Evolutionary conservation across 768 basidiomycete species (phyloP), one percentile per base, ranked within the genome.

Genomic region (Grammothele lineata): DNA sequence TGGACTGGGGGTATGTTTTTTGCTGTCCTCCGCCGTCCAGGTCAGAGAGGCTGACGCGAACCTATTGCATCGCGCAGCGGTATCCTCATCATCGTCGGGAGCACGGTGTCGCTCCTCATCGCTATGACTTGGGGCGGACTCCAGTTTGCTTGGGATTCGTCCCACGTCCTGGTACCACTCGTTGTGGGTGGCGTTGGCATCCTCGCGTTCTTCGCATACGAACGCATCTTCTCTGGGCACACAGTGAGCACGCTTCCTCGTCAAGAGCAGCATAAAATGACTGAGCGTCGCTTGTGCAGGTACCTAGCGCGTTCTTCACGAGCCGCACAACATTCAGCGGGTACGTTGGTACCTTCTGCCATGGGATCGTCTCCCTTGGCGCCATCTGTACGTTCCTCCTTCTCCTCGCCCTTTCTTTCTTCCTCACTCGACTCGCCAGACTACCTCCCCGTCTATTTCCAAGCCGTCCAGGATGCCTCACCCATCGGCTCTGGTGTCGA

Each of bases 391-490:
- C 12, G 37, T 45, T 6, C 15, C 27, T 5, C 15, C 21, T 33
- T 32, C 30, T 23, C 15, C 5, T 33, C 25, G 3, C 23, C 12
- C 52, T 48, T n/a, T 14, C 10, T 5, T 19, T 23, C 15, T 23
- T 23, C 15, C 10, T 4, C 21, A 41, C n/a, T 38, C 52, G n/a
- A 49, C n/a, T n/a, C n/a, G n/a, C n/a, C n/a, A 49, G 64, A 66
- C 47, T 76, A 70, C 52, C 42, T 75, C 3, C 71, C 72, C 7
- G 67, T 73, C 5, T 76, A 70, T 52, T 75, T 70, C 56, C 76
- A 77, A 55, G 73, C 73, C 0, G 65, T 63, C 44, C 64, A 66
- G 40, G 64, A 56, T 3, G 63, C 60, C 9, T 64, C 67, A 0
- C 67, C 75, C 0, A 55, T 71, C 35, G 59, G 58, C 0, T 64